Conservation (phyloP, 257 asterid species). For the Solanum gandarillasii region DNA sequence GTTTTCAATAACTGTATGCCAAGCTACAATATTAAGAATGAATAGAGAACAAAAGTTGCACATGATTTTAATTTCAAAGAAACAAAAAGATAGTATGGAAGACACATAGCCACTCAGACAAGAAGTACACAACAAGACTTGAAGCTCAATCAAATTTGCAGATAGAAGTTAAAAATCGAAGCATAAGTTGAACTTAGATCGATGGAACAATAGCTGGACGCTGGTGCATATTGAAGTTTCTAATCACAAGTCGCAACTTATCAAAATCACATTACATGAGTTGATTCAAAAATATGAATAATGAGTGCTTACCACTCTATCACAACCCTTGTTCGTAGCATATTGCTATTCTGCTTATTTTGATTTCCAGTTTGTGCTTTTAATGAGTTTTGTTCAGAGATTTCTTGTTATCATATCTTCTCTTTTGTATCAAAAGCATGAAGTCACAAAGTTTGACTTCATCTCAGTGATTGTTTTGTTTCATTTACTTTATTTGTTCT, state of each 20-base stretch:
- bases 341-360: neutral
- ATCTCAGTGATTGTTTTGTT: neutral
- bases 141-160: too few species aligned
- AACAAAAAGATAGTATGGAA: too few species aligned
- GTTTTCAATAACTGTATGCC: too few species aligned
- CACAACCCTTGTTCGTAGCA: neutral
- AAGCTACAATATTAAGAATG: too few species aligned
- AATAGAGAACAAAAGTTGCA: too few species aligned
- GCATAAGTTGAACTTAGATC: too few species aligned
- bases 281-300: neutral
- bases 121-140: too few species aligned
- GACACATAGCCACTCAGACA: too few species aligned
- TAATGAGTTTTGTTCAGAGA: neutral
- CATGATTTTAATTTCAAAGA: too few species aligned
- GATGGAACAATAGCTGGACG: neutral
- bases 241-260: neutral
- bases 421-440: neutral
- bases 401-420: neutral
- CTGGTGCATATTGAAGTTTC: neutral
- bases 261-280: neutral
- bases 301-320: neutral
- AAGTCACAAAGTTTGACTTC: neutral
- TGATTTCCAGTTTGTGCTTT: neutral
- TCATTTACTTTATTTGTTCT: neutral
- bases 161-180: too few species aligned